Percentiles rank a stretch among this genome's conserved stretches.
Conservation (phyloP, 139 green algal genomes). For the Chlorella sp. region DNA sequence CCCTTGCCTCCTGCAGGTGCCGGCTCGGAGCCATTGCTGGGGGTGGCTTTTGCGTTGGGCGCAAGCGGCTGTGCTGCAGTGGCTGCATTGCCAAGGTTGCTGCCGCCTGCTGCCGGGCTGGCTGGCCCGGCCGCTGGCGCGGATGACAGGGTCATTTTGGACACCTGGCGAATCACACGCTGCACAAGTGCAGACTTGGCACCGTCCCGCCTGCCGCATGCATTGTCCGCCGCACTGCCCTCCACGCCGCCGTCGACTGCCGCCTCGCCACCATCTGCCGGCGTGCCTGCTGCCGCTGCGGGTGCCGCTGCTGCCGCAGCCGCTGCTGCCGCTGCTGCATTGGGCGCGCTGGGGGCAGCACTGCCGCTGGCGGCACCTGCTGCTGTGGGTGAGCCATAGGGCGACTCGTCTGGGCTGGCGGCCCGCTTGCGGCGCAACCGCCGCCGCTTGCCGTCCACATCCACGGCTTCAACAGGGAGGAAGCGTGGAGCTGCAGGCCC, state of each 20-base stretch:
- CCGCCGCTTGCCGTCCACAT: constrained; percentile 47
- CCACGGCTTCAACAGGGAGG: constrained; percentile 13
- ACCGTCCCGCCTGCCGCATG: neutral
- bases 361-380: neutral
- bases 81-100: neutral
- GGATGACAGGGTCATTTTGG: constrained; percentile 11
- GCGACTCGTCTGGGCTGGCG: constrained; percentile 31
- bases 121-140: too few relatives aligned
- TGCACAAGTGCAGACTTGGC: constrained; percentile 2
- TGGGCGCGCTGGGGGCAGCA: neutral
- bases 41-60: neutral
- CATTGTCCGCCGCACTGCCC: neutral
- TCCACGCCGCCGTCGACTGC: neutral
- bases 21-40: neutral
- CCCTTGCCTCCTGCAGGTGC: neutral
- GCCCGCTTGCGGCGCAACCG: constrained; percentile 44
- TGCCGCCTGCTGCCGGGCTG: neutral
- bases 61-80: neutral
- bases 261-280: neutral
- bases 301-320: neutral
- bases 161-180: constrained; percentile 28
- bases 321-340: neutral
- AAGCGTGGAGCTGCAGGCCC: neutral
- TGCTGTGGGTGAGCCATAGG: neutral
- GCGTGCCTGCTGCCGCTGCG: neutral